Conservation (phyloP, 2,329 filamentous ascomycete species). For the Nigrospora osmanthi region DNA sequence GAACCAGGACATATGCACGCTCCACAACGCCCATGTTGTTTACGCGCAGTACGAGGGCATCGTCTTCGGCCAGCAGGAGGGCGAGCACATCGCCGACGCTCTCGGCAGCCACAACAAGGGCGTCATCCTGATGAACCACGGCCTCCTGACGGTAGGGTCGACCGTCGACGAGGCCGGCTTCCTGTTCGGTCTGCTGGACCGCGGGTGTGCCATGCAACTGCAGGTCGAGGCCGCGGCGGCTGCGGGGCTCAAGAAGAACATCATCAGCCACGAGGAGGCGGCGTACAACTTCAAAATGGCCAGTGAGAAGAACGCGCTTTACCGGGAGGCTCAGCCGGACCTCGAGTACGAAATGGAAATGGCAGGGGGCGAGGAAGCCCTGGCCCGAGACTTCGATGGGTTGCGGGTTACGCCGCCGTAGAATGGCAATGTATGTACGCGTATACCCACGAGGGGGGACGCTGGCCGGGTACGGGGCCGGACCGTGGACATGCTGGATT, state of each 20-base stretch:
- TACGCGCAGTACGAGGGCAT: slow-evolving; percentile 48
- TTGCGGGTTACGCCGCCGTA: slow-evolving; percentile 11
- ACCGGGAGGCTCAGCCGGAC: slow-evolving; percentile 24
- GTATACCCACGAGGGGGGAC: too few species aligned
- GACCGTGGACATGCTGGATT: too few species aligned
- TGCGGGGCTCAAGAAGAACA: slow-evolving; percentile 26
- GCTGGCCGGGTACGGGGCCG: too few species aligned
- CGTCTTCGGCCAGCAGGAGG: slow-evolving; percentile 55
- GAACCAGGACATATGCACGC: slow-evolving; percentile 58
- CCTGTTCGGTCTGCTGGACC: slow-evolving; percentile 60
- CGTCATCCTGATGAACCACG: slow-evolving; percentile 64
- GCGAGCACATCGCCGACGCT: slow-evolving; percentile 52
- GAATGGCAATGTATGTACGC: not conserved
- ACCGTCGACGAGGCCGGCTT: slow-evolving; percentile 72
- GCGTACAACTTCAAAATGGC: slow-evolving; percentile 29
- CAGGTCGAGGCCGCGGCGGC: slow-evolving; percentile 55
- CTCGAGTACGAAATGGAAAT: slow-evolving; percentile 21
- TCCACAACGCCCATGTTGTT: slow-evolving; percentile 58
- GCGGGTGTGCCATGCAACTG: slow-evolving; percentile 61
- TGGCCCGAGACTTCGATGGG: slow-evolving; percentile 19
- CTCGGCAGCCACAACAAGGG: slow-evolving; percentile 52
- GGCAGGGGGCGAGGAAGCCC: slow-evolving; percentile 20
- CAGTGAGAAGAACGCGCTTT: slow-evolving; percentile 21
- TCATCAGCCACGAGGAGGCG: slow-evolving; percentile 33
- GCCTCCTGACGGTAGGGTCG: slow-evolving; percentile 59